These are phyloP conservation scores for Cutaneotrichosporon dermatis DNA, from an alignment of 1,284 basidiomycete species.

Conservation along the genomic window DNA sequence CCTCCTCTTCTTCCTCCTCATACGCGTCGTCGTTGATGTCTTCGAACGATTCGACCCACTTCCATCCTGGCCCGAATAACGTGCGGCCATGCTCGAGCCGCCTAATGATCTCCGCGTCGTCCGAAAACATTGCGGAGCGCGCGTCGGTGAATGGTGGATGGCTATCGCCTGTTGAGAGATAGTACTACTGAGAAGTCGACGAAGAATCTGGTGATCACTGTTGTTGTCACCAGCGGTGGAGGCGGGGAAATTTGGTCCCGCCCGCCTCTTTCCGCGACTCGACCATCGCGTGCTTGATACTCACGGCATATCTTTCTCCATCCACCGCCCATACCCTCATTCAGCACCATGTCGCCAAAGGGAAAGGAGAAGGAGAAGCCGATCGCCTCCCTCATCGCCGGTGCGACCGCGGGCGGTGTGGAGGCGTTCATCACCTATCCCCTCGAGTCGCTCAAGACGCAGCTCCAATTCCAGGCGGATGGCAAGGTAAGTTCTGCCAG, in stretches of 20 bases:
- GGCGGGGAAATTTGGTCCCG: too few species aligned
- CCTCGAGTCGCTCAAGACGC: constrained; percentile 81
- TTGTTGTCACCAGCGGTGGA: too few species aligned
- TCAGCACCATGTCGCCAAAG: constrained; percentile 18
- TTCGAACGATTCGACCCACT: constrained; percentile 36
- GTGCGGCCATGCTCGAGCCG: constrained; percentile 18
- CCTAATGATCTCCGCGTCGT: constrained; percentile 10
- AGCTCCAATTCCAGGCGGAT: constrained; percentile 50
- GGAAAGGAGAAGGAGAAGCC: constrained; percentile 63
- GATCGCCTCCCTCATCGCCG: constrained; percentile 69
- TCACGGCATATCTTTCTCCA: too few species aligned
- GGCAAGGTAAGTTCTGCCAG: constrained; percentile 32
- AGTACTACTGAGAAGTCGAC: too few species aligned
- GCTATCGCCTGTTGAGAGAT: too few species aligned
- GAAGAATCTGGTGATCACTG: too few species aligned
- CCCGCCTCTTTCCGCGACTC: too few species aligned
- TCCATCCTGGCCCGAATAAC: constrained; percentile 38
- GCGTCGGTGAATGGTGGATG: constrained; percentile 1
- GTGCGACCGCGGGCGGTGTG: constrained; percentile 87
- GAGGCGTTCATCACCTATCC: constrained; percentile 69
- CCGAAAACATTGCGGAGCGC: background rate
- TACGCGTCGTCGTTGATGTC: constrained; percentile 37
- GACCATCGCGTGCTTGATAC: too few species aligned
- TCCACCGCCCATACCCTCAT: too few species aligned
- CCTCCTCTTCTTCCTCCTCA: constrained; percentile 37